Evolutionary conservation across 2,329 filamentous ascomycete genomes (phyloP).

Genomic region (Didymella pinodella): DNA sequence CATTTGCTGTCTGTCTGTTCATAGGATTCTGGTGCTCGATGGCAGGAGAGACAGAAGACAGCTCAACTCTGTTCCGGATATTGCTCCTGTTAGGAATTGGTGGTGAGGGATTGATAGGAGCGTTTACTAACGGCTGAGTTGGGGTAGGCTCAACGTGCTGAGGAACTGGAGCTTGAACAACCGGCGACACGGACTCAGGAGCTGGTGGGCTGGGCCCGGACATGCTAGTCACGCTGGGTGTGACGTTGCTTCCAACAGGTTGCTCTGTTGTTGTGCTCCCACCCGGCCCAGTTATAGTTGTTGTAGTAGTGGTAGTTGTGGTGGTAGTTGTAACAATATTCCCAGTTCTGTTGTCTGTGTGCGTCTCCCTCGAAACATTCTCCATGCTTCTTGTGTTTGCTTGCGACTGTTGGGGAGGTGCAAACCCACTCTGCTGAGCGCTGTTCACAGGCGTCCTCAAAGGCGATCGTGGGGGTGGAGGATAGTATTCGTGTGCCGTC

Average conservation of each 20-base stretch:
- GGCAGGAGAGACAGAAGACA: slow-evolving; percentile 45
- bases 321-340: slow-evolving; percentile 48
- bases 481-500: slow-evolving; percentile 11
- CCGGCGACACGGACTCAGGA: slow-evolving; percentile 34
- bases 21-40: slow-evolving; percentile 46
- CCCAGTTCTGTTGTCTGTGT: slow-evolving; percentile 43
- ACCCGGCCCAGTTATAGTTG: slow-evolving; percentile 46
- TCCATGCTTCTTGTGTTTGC: slow-evolving; percentile 29
- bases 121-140: slow-evolving; percentile 25
- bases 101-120: slow-evolving; percentile 32
- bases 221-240: slow-evolving; percentile 41
- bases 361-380: slow-evolving; percentile 40
- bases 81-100: slow-evolving; percentile 48
- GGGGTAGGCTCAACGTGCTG: slow-evolving; percentile 20
- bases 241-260: slow-evolving; percentile 29
- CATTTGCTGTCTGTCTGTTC: slow-evolving; percentile 31
- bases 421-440: slow-evolving; percentile 6
- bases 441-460: slow-evolving; percentile 1
- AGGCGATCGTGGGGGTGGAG: slow-evolving; percentile 15
- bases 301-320: slow-evolving; percentile 49
- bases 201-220: slow-evolving; percentile 46
- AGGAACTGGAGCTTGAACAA: slow-evolving; percentile 5
- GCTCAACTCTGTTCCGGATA: slow-evolving; percentile 46
- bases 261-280: slow-evolving; percentile 46
- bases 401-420: slow-evolving; percentile 7